A percentile compares a stretch with the other conserved stretches of the same genome.
Conservation (phyloP, 441 rosid species). For the Corymbia calophylla region DNA sequence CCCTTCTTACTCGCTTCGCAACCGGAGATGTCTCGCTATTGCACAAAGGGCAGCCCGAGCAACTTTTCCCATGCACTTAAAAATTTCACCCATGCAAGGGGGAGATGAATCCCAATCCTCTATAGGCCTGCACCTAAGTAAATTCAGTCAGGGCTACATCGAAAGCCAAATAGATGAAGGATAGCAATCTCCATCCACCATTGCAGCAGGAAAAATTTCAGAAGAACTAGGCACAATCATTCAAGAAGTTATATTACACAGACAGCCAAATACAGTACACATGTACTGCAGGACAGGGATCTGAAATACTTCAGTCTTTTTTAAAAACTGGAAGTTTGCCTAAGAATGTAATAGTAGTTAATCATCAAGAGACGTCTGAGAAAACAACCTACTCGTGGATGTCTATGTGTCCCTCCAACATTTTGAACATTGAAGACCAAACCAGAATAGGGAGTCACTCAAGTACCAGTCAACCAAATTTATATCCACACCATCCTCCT, state of each 20-base stretch:
- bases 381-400: not conserved
- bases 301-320: not conserved
- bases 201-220: not conserved
- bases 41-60: slow-evolving; percentile 87
- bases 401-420: not conserved
- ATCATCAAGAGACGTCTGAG: not conserved
- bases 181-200: not conserved
- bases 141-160: not conserved
- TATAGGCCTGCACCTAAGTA: slow-evolving; percentile 41
- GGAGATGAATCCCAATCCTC: slow-evolving; percentile 95
- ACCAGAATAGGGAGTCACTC: not conserved
- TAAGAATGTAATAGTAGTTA: not conserved
- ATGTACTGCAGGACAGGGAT: not conserved
- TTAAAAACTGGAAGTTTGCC: not conserved
- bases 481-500: not conserved
- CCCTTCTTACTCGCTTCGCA: slow-evolving; percentile 88
- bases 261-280: not conserved
- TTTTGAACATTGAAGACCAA: not conserved
- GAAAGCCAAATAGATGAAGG: not conserved
- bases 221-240: not conserved
- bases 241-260: not conserved
- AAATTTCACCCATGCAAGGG: slow-evolving; percentile 91
- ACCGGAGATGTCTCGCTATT: slow-evolving; percentile 85
- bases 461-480: not conserved
- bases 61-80: slow-evolving; percentile 88